Evolutionary conservation across 768 basidiomycete genomes (phyloP).

Genomic region (Mycena venus): DNA sequence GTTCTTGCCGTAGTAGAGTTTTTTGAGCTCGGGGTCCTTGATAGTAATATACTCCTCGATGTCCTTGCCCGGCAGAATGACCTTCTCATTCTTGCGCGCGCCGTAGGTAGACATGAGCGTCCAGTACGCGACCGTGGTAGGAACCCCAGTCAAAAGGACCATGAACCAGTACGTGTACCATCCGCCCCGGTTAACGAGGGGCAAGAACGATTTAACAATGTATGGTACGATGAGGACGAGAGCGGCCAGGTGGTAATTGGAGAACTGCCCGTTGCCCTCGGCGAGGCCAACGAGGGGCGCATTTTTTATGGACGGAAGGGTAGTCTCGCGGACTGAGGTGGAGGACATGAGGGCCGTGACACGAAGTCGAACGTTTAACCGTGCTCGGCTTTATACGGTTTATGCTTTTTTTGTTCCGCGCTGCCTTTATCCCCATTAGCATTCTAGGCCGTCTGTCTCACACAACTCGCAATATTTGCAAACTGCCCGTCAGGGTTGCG

Average conservation of each 20-base stretch:
- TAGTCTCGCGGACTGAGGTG: slow-evolving; percentile 54
- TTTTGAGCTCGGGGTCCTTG: slow-evolving; percentile 85
- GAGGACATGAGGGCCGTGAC: slow-evolving; percentile 21
- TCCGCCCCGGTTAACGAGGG: slow-evolving; percentile 86
- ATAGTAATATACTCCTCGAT: slow-evolving; percentile 94
- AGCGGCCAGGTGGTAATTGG: slow-evolving; percentile 82
- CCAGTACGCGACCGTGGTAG: slow-evolving; percentile 92
- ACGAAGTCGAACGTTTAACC: slow-evolving; percentile 22
- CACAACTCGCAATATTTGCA: too few relatives aligned
- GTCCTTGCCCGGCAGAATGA: slow-evolving; percentile 84
- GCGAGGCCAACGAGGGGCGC: slow-evolving; percentile 85
- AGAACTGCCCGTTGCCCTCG: slow-evolving; percentile 90
- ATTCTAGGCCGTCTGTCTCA: too few relatives aligned
- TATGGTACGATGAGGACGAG: slow-evolving; percentile 87
- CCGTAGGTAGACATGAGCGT: slow-evolving; percentile 87
- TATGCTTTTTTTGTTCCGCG: too few relatives aligned
- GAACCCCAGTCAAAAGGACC: slow-evolving; percentile 78
- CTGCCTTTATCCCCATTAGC: too few relatives aligned
- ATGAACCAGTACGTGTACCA: slow-evolving; percentile 91
- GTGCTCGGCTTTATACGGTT: neutral
- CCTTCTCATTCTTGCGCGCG: slow-evolving; percentile 85
- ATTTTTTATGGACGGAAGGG: slow-evolving; percentile 84
- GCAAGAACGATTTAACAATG: slow-evolving; percentile 84
- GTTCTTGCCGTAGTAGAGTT: slow-evolving; percentile 82
- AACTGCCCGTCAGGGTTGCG: too few relatives aligned